Evolutionary conservation across 2,329 filamentous ascomycete species (phyloP).

Genomic region (Colletotrichum lindemuthianum): DNA sequence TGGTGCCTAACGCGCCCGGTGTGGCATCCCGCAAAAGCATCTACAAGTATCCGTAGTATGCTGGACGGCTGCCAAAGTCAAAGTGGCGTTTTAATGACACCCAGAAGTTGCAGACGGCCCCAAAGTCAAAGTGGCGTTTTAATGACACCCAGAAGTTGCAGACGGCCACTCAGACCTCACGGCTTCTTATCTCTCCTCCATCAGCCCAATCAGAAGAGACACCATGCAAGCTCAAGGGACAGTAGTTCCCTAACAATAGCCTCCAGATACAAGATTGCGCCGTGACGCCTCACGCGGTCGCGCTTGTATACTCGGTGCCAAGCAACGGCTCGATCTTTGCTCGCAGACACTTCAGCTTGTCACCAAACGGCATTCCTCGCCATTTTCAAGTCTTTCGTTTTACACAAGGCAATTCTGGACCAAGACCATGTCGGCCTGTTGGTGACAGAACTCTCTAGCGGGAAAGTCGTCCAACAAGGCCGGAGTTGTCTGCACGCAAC

Average conservation of each 20-base stretch:
- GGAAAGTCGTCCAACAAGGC: too few relatives aligned
- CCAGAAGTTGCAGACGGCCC: conserved; percentile 8
- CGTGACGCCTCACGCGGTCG: too few relatives aligned
- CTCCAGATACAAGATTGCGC: too few relatives aligned
- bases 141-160: conserved; percentile 21
- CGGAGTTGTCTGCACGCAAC: too few relatives aligned
- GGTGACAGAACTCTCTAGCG: too few relatives aligned
- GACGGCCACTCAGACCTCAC: conserved; percentile 8
- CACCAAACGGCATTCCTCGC: too few relatives aligned
- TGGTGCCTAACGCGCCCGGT: conserved; percentile 7
- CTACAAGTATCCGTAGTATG: not conserved
- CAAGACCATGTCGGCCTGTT: too few relatives aligned
- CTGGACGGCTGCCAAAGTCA: conserved; percentile 14
- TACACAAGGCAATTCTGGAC: too few relatives aligned
- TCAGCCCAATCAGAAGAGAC: conserved; percentile 14
- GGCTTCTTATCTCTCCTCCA: conserved; percentile 20
- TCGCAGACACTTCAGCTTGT: too few relatives aligned
- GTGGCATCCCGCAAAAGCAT: conserved; percentile 19
- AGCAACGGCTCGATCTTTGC: too few relatives aligned
- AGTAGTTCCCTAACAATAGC: conserved; percentile 4
- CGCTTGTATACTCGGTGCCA: too few relatives aligned
- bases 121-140: conserved; percentile 24
- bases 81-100: conserved; percentile 27
- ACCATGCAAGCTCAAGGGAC: conserved; percentile 3
- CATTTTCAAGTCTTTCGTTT: too few relatives aligned